Evolutionary conservation across 306 rosid genomes (phyloP), one percentile per base, ranked within the genome.

Genomic region (Hippophae rhamnoides): DNA sequence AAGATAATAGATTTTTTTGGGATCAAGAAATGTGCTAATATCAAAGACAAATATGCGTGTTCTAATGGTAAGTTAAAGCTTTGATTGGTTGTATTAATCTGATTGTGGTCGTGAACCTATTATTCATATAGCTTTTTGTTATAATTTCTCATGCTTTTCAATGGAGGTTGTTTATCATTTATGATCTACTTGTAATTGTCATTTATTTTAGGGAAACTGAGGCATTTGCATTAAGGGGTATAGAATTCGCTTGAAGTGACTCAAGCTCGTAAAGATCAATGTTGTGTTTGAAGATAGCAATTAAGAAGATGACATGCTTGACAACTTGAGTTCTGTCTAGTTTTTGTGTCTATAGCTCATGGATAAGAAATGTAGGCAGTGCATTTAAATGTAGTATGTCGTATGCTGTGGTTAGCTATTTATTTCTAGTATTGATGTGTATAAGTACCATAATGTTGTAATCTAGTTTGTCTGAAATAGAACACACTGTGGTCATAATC

Each of bases 1-100:
- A 88, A 71, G 78, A 74, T 88, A 43, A 58, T 78, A 7, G 83
- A 88, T 81, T 88, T 88, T 70, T 85, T 88, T 50, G 74, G 90
- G 75, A 79, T 88, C 77, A 73, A 70, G 75, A 74, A 76, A 70
- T 46, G 75, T 48, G 48, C 50, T 47, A 74, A 64, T 44, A 54
- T 5, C 14, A 56, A 59, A 8, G 62, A 47, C 58, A 65, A 63
- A 11, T 62, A 51, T 52, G 43, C 73, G 7, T 62, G 84, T 57
- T 56, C 73, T 57, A 89, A 52, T 69, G 89, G 96, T 88, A 69
- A 69, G 64, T 41, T 46, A 18, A 44, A 13, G 27, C 52, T 8
- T 11, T 54, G 43, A 7, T 9, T 8, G 3, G 0, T 53, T 18
- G 18, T 12, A 6, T 8, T 52, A n/a, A n/a, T 51, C 7, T 13